These are phyloP conservation scores for Blastobotrys proliferans DNA, from an alignment of 1,139 yeast species.

Conservation along the genomic window DNA sequence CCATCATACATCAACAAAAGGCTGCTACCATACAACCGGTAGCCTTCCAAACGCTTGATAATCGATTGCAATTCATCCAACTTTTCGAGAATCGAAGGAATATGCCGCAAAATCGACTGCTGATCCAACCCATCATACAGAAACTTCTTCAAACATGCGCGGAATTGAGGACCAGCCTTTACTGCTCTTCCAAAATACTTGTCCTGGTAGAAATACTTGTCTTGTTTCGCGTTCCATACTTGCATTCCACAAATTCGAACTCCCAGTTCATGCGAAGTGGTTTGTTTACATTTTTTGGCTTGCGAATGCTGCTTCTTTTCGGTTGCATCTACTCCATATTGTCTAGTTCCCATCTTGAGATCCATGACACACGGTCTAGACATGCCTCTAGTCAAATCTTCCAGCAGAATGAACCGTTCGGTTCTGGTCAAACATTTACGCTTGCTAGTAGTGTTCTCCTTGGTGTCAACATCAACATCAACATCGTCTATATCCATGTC, in stretches of 20 bases:
- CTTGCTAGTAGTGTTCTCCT: background rate
- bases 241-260: conserved; percentile 96
- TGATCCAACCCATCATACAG: conserved; percentile 66
- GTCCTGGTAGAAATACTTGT: conserved; percentile 63
- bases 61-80: conserved; percentile 55
- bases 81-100: conserved; percentile 61
- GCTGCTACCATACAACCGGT: conserved; percentile 89
- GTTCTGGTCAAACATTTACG: conserved; percentile 39
- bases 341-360: conserved; percentile 97
- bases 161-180: conserved; percentile 70
- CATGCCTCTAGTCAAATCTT: conserved; percentile 85
- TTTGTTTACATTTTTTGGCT: conserved; percentile 68
- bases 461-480: conserved; percentile 1
- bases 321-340: conserved; percentile 91
- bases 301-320: conserved; percentile 73
- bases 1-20: conserved; percentile 80
- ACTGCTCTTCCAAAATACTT: conserved; percentile 89
- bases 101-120: conserved; percentile 60
- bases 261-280: conserved; percentile 81
- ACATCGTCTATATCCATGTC: conserved; percentile 27
- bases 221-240: conserved; percentile 55
- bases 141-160: conserved; percentile 66
- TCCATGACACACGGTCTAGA: conserved; percentile 86
- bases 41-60: conserved; percentile 60
- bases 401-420: conserved; percentile 81